These are phyloP conservation scores for Cynara cardunculus DNA, from an alignment of 129 eudicot species.

Conservation along the genomic window DNA sequence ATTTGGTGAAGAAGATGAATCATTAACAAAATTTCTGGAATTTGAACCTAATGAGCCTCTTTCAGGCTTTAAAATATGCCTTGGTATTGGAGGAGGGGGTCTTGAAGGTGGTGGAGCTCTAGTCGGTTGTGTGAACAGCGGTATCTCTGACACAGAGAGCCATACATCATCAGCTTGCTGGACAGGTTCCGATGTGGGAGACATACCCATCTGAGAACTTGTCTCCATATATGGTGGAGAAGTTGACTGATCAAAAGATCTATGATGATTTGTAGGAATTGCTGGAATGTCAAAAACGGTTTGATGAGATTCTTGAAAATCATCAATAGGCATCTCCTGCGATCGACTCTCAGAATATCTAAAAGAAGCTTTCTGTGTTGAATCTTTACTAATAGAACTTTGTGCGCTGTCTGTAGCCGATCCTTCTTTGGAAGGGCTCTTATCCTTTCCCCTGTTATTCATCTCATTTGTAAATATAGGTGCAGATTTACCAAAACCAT, in stretches of 20 bases:
- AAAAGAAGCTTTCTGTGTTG: constrained; percentile 38
- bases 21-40: constrained; percentile 45
- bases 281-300: constrained; percentile 50
- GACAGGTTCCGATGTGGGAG: constrained; percentile 40
- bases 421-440: constrained; percentile 41
- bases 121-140: constrained; percentile 72
- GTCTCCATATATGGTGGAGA: constrained; percentile 46
- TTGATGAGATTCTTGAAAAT: constrained; percentile 51
- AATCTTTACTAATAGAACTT: constrained; percentile 36
- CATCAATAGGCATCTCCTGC: constrained; percentile 39
- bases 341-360: constrained; percentile 40
- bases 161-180: constrained; percentile 55
- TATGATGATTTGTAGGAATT: constrained; percentile 40
- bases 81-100: constrained; percentile 71
- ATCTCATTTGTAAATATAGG: constrained; percentile 37
- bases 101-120: constrained; percentile 81
- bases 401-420: constrained; percentile 25
- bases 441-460: constrained; percentile 35
- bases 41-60: constrained; percentile 36
- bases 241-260: constrained; percentile 37
- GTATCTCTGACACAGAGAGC: constrained; percentile 72
- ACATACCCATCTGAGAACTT: constrained; percentile 33
- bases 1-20: constrained; percentile 37
- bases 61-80: constrained; percentile 44
- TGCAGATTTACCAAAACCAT: constrained; percentile 45